Percentiles rank a stretch among this genome's conserved stretches.
Evolutionary conservation across 139 green algal genomes (phyloP).

Genomic region (Tetradesmus obliquus): DNA sequence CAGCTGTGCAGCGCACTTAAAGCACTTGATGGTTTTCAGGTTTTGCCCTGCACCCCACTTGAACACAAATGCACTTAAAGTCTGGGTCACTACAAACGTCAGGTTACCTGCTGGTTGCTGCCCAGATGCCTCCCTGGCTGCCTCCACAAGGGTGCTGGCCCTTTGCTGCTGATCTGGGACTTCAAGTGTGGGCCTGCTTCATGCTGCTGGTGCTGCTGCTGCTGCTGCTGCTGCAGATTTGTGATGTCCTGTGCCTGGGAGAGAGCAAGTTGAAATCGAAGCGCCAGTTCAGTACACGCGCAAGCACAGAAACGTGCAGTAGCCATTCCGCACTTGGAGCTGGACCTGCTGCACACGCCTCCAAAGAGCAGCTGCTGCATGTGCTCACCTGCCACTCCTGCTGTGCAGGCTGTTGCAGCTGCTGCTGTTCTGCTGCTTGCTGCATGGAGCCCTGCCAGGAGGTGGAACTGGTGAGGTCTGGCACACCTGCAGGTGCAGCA

Average conservation of each 20-base stretch:
- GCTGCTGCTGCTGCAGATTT: neutral
- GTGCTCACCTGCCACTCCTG: neutral
- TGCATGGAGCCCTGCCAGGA: neutral
- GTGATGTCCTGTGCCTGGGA: neutral
- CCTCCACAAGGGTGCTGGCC: neutral
- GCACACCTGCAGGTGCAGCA: neutral
- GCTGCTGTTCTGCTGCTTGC: neutral
- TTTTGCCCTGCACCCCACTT: no score
- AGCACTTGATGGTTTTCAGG: no score
- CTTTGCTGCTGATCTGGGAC: neutral
- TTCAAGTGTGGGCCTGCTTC: neutral
- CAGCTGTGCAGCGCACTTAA: no score
- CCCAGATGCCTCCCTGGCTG: neutral
- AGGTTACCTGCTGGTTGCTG: neutral
- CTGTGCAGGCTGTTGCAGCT: neutral
- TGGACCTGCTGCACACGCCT: neutral
- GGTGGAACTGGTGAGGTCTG: neutral
- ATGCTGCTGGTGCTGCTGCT: conserved; percentile 1
- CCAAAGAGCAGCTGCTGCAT: neutral
- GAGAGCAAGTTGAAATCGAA: neutral
- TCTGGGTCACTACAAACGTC: no score
- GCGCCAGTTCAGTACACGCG: neutral
- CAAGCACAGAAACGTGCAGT: neutral
- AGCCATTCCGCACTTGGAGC: neutral
- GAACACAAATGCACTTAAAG: no score